A percentile compares a stretch with the other conserved stretches of the same genome.
Conservation (phyloP, 345 rosid species). For the Salix brachista region DNA sequence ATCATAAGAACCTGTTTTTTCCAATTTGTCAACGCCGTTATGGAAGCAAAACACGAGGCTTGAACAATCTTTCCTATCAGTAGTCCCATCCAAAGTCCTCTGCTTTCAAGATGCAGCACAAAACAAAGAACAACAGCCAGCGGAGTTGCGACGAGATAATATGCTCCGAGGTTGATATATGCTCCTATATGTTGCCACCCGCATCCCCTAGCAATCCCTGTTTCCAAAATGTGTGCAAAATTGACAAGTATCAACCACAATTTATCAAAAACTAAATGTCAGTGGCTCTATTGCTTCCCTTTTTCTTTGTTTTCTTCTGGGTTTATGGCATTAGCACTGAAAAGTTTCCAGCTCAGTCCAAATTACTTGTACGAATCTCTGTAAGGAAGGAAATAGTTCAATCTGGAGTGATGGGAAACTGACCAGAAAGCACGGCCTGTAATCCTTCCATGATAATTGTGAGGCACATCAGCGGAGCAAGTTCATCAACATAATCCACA, state of each 20-base stretch:
- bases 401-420: background rate
- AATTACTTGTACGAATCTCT: background rate
- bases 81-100: constrained; percentile 22
- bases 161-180: constrained; percentile 8
- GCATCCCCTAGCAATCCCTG: constrained; percentile 24
- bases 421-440: constrained; percentile 22
- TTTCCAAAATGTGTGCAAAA: background rate
- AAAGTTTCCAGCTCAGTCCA: background rate
- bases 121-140: constrained; percentile 6
- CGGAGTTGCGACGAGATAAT: constrained; percentile 17
- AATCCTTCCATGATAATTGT: constrained; percentile 21
- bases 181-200: constrained; percentile 24
- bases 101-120: constrained; percentile 1
- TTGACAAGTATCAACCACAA: background rate
- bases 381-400: background rate
- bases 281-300: background rate
- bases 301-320: background rate
- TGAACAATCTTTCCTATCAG: constrained; percentile 9
- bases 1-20: constrained; percentile 11
- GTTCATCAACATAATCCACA: constrained; percentile 15
- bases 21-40: constrained; percentile 15
- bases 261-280: background rate
- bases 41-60: background rate
- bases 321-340: background rate
- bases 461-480: constrained; percentile 22